phyloP scores from a whole-genome alignment of 78 protist genomes.

The Guillardia theta region DNA sequence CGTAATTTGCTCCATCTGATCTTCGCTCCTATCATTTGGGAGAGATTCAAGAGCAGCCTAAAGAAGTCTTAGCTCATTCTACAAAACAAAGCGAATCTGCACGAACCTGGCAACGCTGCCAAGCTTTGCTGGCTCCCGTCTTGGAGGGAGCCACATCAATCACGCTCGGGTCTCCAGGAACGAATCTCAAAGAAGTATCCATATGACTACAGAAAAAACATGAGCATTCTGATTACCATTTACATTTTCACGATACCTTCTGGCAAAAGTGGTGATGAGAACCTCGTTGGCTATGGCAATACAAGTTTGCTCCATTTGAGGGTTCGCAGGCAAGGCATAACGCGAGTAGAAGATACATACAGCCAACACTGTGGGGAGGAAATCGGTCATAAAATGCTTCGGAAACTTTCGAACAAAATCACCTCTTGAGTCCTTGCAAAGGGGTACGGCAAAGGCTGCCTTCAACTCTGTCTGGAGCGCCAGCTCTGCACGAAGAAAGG shows the following conservation, averaged over 20 bases:
- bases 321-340: neutral
- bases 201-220: too few species aligned
- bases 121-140: neutral
- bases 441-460: constrained; percentile 21
- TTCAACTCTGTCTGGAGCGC: constrained; percentile 14
- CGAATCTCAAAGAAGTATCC: neutral
- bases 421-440: neutral
- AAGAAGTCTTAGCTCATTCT: neutral
- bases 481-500: neutral
- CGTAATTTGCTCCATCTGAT: constrained; percentile 10
- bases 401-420: too few species aligned
- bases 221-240: too few species aligned
- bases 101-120: neutral
- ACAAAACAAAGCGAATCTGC: neutral
- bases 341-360: constrained; percentile 27
- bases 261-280: constrained; percentile 4
- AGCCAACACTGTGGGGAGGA: too few species aligned
- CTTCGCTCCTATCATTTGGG: neutral
- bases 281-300: constrained; percentile 13
- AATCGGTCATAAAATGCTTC: too few species aligned
- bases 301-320: neutral
- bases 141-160: neutral
- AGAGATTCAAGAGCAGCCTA: neutral
- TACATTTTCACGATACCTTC: too few species aligned
- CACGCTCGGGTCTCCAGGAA: neutral